Base-by-base conservation (phyloP, 1,284 basidiomycete genomes). In the Leccinum cinnamomeum region DNA sequence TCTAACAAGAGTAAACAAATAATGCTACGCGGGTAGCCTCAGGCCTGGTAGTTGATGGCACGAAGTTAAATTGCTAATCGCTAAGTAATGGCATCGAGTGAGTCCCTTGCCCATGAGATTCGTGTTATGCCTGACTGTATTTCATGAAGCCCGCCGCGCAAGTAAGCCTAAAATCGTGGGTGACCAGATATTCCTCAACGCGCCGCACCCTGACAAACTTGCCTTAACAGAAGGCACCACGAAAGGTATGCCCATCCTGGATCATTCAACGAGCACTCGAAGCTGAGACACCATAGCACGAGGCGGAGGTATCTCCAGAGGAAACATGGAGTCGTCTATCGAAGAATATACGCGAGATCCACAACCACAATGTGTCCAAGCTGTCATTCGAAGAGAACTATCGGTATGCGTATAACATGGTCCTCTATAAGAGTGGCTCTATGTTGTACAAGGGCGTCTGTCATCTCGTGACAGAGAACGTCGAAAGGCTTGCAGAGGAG, bases 311-410 rank as follows among this genome's bases (percentile, higher is more conserved):
- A 57, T 86, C 87, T 33, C 79, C 85, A 20, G 85, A 90, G 54
- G 84, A 88, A 66, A 92, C 86, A 55, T 95, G 94, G 92, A 72
- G 81, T 20, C 84, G 86, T 66, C 80, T 97, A 14, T 83, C 90
- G 18, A 80, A 82, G 61, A 98, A 98, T 67, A 96, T 99, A 69
- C 84, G 87, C 62, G 94, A 98, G 81, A 99, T 99, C 62, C 94
- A 97, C 76, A 92, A 94, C 69, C 94, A 97, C 78, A 94, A 97
- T 77, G 94, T 95, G 7, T 88, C 88, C 61, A 91, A 89, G 71
- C 86, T 99, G 33, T 97, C 94, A 14, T 99, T 96, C 72, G 97
- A 99, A 77, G 97, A 98, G 79, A 95, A 97, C 71, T 95, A 97
- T 74, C 86, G 95, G 51, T 95, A 92, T 74, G 94, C 90, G 20